Base-by-base conservation (phyloP, 1,284 basidiomycete species). In the Somion occarium region DNA sequence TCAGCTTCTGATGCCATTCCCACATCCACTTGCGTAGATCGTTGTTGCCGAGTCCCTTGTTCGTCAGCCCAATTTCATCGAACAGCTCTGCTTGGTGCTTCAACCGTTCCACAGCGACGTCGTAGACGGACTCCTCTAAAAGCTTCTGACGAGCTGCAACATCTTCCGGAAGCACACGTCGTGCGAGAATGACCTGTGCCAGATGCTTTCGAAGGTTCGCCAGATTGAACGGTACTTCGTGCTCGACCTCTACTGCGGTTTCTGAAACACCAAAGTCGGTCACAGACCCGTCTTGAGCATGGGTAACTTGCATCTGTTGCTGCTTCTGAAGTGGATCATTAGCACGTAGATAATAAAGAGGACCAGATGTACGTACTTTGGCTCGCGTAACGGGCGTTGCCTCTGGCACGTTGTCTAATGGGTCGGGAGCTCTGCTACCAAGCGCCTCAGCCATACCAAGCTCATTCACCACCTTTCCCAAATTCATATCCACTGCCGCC, bases 21-120 rank as follows among this genome's bases (percentile, higher is more conserved):
- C 88, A 90, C 91, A 95, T 93, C 88, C 89, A 90, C 25, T 72
- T 69, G 60, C 88, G 85, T 18, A 97, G 70, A 53, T 81, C 78
- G 24, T 68, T 71, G 27, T 75, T 71, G 48, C 75, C 73, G 20
- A 91, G 70, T 5, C 71, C 70, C 20, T 69, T 70, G 27, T 71
- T 45, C 13, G 5, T 73, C 5, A 87, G 58, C 5, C 84, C 83
- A 18, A 85, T 73, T 24, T 77, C 71, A 18, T 79, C 75, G 38
- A 93, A 75, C 5, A 77, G 54, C 53, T 85, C 75, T 5, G 79
- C 71, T 53, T 92, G 80, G 54, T 85, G 82, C 61, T 80, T 74
- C 44, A 93, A 72, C 23, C 91, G 82, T 53, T 83, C 80, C 1
- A 83, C 75, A 0, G 93, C 92, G 18, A 92, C 85, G 26, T 91